These are phyloP conservation scores for Trichoderma asperellum DNA, from an alignment of 2,329 filamentous ascomycete genomes.

Conservation along the genomic window DNA sequence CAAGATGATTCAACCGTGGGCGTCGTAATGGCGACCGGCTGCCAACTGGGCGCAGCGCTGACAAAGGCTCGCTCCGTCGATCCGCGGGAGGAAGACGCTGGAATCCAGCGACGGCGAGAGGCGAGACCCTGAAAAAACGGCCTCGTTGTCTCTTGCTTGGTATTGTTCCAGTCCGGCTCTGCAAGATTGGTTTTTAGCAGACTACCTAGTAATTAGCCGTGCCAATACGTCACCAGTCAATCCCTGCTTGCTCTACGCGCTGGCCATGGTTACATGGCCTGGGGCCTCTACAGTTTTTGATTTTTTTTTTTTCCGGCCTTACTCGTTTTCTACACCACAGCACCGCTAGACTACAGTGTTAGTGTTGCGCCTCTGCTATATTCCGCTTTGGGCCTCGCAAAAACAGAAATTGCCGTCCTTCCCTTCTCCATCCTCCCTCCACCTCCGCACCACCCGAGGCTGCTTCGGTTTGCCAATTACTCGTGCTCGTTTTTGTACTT, in stretches of 20 bases:
- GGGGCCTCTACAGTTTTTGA: not conserved
- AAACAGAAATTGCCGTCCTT: constrained; percentile 20
- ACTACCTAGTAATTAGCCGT: constrained; percentile 1
- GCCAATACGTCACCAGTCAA: constrained; percentile 4
- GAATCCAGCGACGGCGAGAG: not conserved
- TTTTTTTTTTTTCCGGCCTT: constrained; percentile 20
- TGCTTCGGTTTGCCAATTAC: constrained; percentile 15
- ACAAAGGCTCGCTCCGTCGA: constrained; percentile 23
- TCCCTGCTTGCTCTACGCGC: not conserved
- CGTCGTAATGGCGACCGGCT: constrained; percentile 13
- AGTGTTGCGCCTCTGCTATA: constrained; percentile 21
- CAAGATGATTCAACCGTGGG: constrained; percentile 5
- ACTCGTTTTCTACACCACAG: constrained; percentile 10
- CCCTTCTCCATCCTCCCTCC: constrained; percentile 16
- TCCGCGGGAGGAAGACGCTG: constrained; percentile 14
- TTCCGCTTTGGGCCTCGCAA: constrained; percentile 15
- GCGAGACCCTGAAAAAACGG: not conserved
- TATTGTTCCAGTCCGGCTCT: no score
- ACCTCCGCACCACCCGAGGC: constrained; percentile 26
- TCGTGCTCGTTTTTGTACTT: not conserved
- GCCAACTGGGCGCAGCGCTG: constrained; percentile 22
- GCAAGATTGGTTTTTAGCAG: not conserved
- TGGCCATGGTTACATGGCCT: not conserved
- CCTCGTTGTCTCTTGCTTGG: not conserved
- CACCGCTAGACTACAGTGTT: not conserved